Evolutionary conservation across 176 grass and related monocot genomes (phyloP), one percentile per base, ranked within the genome.

Genomic region (Canna indica): DNA sequence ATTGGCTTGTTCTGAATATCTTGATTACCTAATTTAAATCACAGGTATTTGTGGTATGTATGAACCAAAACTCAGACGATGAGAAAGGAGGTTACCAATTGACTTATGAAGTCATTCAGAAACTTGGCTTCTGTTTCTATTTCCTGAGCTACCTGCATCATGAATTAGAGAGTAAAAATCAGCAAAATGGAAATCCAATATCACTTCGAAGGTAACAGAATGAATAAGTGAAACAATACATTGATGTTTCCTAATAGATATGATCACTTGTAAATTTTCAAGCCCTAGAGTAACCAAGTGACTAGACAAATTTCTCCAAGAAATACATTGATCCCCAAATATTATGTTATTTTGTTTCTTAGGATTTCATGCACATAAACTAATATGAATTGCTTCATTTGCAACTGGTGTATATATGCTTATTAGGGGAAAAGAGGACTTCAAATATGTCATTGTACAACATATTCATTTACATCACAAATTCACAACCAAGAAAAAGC

Each of bases 1-100:
- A n/a, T n/a, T n/a, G n/a, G n/a, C n/a, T n/a, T n/a, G n/a, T n/a
- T n/a, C n/a, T n/a, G n/a, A n/a, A n/a, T n/a, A n/a, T n/a, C n/a
- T n/a, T n/a, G n/a, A n/a, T n/a, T n/a, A n/a, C n/a, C n/a, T n/a
- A n/a, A n/a, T n/a, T n/a, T n/a, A n/a, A n/a, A n/a, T n/a, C n/a
- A n/a, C n/a, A n/a, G n/a, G n/a, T n/a, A n/a, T n/a, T n/a, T n/a
- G n/a, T n/a, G n/a, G n/a, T n/a, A n/a, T n/a, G n/a, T n/a, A n/a
- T n/a, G n/a, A n/a, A n/a, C n/a, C n/a, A n/a, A n/a, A n/a, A n/a
- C n/a, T n/a, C n/a, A n/a, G n/a, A n/a, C n/a, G n/a, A n/a, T n/a
- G n/a, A n/a, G n/a, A n/a, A n/a, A n/a, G 22, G 31, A 56, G 71
- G 58, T 80, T 64, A 59, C 36, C n/a, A 62, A 63, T 39, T 64